Conservation (phyloP, 2,329 filamentous ascomycete species). For the Fusarium oxysporum region DNA sequence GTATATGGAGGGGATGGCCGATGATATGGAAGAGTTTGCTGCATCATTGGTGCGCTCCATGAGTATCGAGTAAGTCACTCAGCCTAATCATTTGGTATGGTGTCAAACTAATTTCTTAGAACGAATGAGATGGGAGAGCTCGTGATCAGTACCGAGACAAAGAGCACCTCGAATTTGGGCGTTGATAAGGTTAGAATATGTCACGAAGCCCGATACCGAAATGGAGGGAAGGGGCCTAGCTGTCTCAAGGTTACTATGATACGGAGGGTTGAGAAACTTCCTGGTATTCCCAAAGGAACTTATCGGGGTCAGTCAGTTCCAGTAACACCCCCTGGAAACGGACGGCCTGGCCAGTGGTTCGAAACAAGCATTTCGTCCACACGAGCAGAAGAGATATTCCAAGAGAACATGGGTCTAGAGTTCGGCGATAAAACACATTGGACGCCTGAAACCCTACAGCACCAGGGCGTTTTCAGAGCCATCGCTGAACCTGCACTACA, state of each 20-base stretch:
- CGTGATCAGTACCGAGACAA: slow-evolving; percentile 25
- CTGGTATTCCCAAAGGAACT: not conserved
- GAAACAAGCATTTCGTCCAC: slow-evolving; percentile 46
- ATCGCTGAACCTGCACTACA: slow-evolving; percentile 46
- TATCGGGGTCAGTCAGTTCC: slow-evolving; percentile 26
- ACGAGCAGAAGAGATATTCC: slow-evolving; percentile 28
- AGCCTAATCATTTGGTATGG: not conserved
- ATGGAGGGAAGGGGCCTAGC: slow-evolving; percentile 10
- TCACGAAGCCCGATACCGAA: slow-evolving; percentile 41
- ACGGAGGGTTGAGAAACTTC: slow-evolving; percentile 24
- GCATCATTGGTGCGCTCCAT: slow-evolving; percentile 39
- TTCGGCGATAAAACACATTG: slow-evolving; percentile 45
- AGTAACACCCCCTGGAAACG: slow-evolving; percentile 3
- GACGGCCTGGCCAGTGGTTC: slow-evolving; percentile 42
- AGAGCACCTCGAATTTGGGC: slow-evolving; percentile 1
- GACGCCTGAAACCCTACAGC: slow-evolving; percentile 39
- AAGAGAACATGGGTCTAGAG: slow-evolving; percentile 43
- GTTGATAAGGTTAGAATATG: slow-evolving; percentile 36
- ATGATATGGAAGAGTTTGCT: slow-evolving; percentile 34
- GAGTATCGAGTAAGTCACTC: slow-evolving; percentile 40
- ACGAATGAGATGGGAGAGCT: slow-evolving; percentile 27
- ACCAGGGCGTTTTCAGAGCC: slow-evolving; percentile 38
- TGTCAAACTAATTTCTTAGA: slow-evolving; percentile 27
- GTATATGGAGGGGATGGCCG: slow-evolving; percentile 17
- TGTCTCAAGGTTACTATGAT: slow-evolving; percentile 43